These are phyloP conservation scores for Catunica adiposa DNA, from an alignment of 2,329 filamentous ascomycete species.

Conservation along the genomic window DNA sequence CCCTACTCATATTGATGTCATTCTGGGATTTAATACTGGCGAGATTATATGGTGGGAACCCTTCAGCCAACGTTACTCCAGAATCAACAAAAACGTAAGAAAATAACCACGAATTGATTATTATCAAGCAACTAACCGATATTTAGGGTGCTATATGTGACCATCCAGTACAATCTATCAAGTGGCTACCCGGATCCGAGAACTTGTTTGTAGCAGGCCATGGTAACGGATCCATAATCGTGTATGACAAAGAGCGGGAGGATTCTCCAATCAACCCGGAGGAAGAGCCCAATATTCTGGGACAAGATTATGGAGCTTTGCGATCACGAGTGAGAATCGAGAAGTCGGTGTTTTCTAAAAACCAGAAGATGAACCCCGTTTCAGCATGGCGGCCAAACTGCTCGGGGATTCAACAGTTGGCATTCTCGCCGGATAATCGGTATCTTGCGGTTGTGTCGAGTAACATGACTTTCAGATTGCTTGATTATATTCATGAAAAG, in stretches of 20 bases:
- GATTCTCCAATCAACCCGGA: constrained; percentile 66
- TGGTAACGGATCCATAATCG: constrained; percentile 75
- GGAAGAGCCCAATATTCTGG: constrained; percentile 26
- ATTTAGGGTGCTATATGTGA: constrained; percentile 65
- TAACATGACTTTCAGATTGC: constrained; percentile 73
- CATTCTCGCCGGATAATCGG: constrained; percentile 77
- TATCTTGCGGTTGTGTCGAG: constrained; percentile 84
- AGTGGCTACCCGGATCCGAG: constrained; percentile 88
- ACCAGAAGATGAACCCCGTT: constrained; percentile 85
- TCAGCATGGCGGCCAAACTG: constrained; percentile 86
- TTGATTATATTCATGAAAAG: constrained; percentile 86
- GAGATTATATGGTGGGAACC: constrained; percentile 99
- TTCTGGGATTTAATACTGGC: constrained; percentile 90
- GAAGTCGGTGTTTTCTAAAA: constrained; percentile 86
- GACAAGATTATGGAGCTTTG: constrained; percentile 31
- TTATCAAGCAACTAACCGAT: background rate
- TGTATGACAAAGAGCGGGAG: constrained; percentile 96
- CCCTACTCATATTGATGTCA: constrained; percentile 65
- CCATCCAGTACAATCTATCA: constrained; percentile 70
- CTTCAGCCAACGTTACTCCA: constrained; percentile 84
- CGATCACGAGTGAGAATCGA: constrained; percentile 38
- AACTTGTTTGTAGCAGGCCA: constrained; percentile 84
- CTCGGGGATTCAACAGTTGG: constrained; percentile 75
- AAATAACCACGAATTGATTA: background rate
- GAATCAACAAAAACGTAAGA: constrained; percentile 80